Base-by-base conservation (phyloP, 2,329 filamentous ascomycete genomes). In the Trematosphaeria pertusa region DNA sequence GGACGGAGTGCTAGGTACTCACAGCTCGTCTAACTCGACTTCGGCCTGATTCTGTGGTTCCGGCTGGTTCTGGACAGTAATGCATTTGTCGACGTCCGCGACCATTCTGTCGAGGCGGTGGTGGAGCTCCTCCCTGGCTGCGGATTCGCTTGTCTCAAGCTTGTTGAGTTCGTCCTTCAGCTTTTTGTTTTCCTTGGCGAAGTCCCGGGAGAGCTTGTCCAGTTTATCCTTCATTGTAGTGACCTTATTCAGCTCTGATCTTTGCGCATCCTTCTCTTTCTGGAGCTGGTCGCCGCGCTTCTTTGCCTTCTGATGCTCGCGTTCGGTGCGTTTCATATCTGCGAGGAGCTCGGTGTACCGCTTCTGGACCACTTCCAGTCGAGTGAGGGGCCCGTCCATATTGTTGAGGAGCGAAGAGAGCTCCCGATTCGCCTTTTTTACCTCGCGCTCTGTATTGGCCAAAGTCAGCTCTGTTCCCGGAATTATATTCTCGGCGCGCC, bases 151-250 rank as follows among this genome's bases (percentile, higher is more conserved):
- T 57, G 93, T 91, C 62, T 93, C 88, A 20, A 96, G 81, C 41
- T 90, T 91, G 67, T 96, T 93, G 42, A 77, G 64, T 72, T 97
- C 96, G 73, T 99, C 94, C 75, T 97, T 97, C 57, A 99, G 85
- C 75, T 96, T 95, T 75, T 97, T 97, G 73, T 99, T 99, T 68
- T 99, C 94, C 63, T 93, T 89, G 50, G 95, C 94, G 44, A 99
- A 81, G 72, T 99, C 94, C 46, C 94, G 82, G 64, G 92, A 97
- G 22, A 99, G 79, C 70, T 97, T 99, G 74, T 99, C 94, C 35
- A 99, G 79, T 75, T 97, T 97, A 71, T 97, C 92, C 72, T 96
- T 97, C 68, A 97, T 84, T 1, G 87, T 88, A 15, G 89, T 87
- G 17, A 92, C 93, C 75, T 96, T 96, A 75, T 86, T 93, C 45